These are phyloP conservation scores for Phytophthora kernoviae DNA, from an alignment of 352 stramenopile species.

Conservation along the genomic window DNA sequence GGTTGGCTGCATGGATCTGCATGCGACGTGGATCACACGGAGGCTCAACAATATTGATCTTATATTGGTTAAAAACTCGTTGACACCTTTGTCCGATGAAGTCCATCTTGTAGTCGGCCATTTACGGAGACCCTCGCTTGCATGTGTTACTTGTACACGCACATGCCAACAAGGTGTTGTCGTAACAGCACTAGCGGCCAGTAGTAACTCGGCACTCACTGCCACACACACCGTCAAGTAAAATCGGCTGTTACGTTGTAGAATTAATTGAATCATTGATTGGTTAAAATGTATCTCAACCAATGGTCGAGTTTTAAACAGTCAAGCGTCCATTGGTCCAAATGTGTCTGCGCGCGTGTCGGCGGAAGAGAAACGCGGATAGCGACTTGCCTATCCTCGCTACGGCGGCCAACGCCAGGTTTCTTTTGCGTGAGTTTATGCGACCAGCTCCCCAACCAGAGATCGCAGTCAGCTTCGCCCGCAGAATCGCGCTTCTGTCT, in stretches of 20 bases:
- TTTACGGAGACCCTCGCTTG: too few species aligned
- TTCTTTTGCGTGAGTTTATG: slow-evolving; percentile 2
- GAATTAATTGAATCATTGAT: too few species aligned
- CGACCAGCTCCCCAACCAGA: neutral
- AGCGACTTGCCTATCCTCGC: neutral
- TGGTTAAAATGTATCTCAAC: too few species aligned
- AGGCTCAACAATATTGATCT: too few species aligned
- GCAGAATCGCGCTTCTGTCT: neutral
- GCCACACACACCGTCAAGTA: too few species aligned
- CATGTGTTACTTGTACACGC: too few species aligned
- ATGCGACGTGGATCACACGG: slow-evolving; percentile 3
- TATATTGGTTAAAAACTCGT: too few species aligned
- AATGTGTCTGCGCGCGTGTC: neutral
- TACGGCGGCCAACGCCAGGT: neutral
- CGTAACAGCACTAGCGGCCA: too few species aligned
- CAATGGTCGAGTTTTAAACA: neutral
- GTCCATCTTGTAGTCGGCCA: too few species aligned
- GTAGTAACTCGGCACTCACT: too few species aligned
- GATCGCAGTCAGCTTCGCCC: neutral
- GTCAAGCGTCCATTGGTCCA: neutral
- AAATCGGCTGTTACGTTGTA: too few species aligned
- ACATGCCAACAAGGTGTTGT: too few species aligned
- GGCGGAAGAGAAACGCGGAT: slow-evolving; percentile 6
- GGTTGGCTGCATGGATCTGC: neutral
- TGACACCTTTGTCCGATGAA: neutral